Evolutionary conservation across 495 filamentous ascomycete genomes (phyloP).

Genomic region (Daldinia concentrica): DNA sequence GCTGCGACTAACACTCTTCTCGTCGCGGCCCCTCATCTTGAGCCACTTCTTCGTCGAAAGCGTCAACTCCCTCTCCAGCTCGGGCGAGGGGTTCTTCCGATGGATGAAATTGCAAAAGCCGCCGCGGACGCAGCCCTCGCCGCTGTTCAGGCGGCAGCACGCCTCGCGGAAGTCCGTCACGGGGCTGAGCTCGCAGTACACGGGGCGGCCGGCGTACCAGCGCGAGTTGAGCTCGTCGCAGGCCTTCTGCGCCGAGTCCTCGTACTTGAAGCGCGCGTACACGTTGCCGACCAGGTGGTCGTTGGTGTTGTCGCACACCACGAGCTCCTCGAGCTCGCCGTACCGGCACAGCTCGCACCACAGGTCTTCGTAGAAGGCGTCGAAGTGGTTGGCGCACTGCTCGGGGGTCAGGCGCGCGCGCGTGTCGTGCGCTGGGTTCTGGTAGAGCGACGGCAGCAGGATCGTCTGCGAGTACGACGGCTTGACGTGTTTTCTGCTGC

Average conservation of each 20-base stretch:
- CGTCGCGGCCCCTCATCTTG: constrained; percentile 83
- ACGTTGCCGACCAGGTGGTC: constrained; percentile 99
- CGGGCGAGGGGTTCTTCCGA: constrained; percentile 87
- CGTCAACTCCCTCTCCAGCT: constrained; percentile 88
- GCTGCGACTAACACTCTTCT: constrained; percentile 77
- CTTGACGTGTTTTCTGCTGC: constrained; percentile 98
- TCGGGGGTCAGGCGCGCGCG: constrained; percentile 94
- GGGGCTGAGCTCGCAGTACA: constrained; percentile 96
- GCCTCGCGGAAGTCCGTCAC: constrained; percentile 99
- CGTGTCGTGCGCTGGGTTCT: constrained; percentile 96
- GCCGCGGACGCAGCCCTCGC: constrained; percentile 93
- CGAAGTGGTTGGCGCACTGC: constrained; percentile 98
- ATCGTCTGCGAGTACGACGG: constrained; percentile 97
- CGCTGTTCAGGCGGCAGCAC: constrained; percentile 92
- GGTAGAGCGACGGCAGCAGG: constrained; percentile 97
- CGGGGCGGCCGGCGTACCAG: constrained; percentile 97
- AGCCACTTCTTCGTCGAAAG: constrained; percentile 96
- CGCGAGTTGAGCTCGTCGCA: constrained; percentile 93
- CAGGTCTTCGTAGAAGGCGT: constrained; percentile 99
- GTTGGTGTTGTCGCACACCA: constrained; percentile 96
- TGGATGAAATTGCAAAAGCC: constrained; percentile 99
- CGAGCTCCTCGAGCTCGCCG: constrained; percentile 87
- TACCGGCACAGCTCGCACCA: constrained; percentile 99
- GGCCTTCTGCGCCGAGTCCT: constrained; percentile 91
- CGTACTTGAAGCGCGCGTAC: constrained; percentile 99